phyloP scores from a whole-genome alignment of 257 asterid species.

The Knoxia roxburghii region DNA sequence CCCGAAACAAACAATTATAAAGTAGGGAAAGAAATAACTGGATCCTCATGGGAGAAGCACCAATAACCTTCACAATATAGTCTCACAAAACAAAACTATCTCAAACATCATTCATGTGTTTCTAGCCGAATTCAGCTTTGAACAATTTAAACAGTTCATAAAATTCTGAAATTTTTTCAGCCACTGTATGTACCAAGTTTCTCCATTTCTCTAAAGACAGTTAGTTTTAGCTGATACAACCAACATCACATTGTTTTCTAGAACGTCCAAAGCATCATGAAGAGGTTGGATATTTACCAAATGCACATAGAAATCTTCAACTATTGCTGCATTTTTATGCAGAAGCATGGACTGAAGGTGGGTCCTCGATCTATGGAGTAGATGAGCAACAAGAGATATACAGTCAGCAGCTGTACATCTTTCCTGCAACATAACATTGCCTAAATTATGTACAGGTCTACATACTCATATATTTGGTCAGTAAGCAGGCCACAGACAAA shows the following conservation, averaged over 20 bases:
- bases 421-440: slow-evolving; percentile 72
- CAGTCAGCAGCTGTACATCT: slow-evolving; percentile 98
- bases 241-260: neutral
- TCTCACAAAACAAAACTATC: neutral
- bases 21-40: neutral
- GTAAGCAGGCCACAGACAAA: slow-evolving; percentile 9
- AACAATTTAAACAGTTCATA: neutral
- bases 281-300: slow-evolving; percentile 43
- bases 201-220: neutral
- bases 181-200: neutral
- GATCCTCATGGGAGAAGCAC: neutral
- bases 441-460: slow-evolving; percentile 18
- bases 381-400: slow-evolving; percentile 80
- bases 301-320: slow-evolving; percentile 86
- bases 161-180: neutral
- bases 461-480: slow-evolving; percentile 8
- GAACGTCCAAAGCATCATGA: neutral
- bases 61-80: neutral
- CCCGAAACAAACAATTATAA: neutral
- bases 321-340: slow-evolving; percentile 61
- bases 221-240: neutral
- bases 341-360: slow-evolving; percentile 92
- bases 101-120: neutral
- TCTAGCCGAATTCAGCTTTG: neutral
- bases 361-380: slow-evolving; percentile 83